Base-by-base conservation (phyloP, 108 stramenopile species). In the Chaetoceros muelleri region DNA sequence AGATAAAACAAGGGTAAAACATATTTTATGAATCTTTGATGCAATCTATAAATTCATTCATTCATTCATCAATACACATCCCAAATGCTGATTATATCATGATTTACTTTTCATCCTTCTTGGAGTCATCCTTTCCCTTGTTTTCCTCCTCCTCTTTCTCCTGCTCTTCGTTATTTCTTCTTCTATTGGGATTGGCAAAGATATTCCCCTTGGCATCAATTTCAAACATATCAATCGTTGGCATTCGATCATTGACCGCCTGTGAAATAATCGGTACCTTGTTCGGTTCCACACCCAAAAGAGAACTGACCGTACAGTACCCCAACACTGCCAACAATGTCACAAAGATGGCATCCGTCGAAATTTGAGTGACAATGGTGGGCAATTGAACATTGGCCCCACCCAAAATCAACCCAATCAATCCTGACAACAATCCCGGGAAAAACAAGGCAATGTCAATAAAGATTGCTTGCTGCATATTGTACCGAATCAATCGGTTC, bases 381-480 rank as follows among this genome's bases (percentile, higher is more conserved):
- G 81, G 72, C 22, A 85, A 28, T 8, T 48, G 22, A 2, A 61
- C 52, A 30, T 71, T 80, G 0, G 70, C 58, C 8, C 62, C 63
- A 16, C 53, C 44, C 2, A 61, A 45, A 25, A 78, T 28, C 24
- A 72, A 47, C 8, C 60, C 71, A n/a, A 70, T 58, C 16, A 87
- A 30, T 7, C 78, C 79, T 5, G 60, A 47, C 40, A 87, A 29
- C 5, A 94, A 64, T 18, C 83, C 80, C 57, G 88, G 88, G 46
- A 94, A 79, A 75, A 94, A 84, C 44, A 94, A 61, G 7, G 86
- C 88, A 66, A 94, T 94, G 70, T 94, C 93, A 49, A 94, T 53
- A 44, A 79, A 88, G 40, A 94, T 90, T 10, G 93, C 93, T 74
- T 94, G 93, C 53, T 90, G 88, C 80, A 90, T 84, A 60, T 84